Percentiles rank a stretch among this genome's conserved stretches.
These are phyloP conservation scores for Dittrichia graveolens DNA, from an alignment of 129 eudicot species.

Conservation along the genomic window DNA sequence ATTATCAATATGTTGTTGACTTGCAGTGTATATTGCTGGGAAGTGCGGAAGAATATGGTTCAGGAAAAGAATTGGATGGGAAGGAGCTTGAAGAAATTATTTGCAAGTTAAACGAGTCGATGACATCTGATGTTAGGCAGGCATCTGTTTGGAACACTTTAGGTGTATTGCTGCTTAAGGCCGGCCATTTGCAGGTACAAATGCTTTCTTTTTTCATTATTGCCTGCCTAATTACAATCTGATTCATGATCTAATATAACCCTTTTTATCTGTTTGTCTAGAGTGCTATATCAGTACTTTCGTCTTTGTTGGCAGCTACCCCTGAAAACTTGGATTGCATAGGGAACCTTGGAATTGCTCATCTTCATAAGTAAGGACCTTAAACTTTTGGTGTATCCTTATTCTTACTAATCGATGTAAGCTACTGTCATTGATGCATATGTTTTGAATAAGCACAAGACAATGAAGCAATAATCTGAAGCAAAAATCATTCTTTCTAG, in stretches of 20 bases:
- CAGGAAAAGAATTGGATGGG: conserved; percentile 68
- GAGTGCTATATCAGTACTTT: conserved; percentile 90
- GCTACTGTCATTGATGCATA: background rate
- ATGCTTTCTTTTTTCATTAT: background rate
- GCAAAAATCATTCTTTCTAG: too few species aligned
- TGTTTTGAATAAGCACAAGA: background rate
- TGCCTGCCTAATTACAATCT: background rate
- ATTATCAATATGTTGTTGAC: conserved; percentile 2
- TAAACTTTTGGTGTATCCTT: background rate
- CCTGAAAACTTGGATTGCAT: conserved; percentile 96
- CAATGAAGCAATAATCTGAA: background rate
- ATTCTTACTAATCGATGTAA: background rate
- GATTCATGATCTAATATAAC: conserved; percentile 26
- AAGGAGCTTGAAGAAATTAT: conserved; percentile 78
- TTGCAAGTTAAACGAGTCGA: conserved; percentile 65
- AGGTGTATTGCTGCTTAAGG: conserved; percentile 80
- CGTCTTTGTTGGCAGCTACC: conserved; percentile 64
- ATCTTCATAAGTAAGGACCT: conserved; percentile 79
- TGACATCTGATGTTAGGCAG: conserved; percentile 77
- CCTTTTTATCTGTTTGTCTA: conserved; percentile 34
- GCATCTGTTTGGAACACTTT: conserved; percentile 95
- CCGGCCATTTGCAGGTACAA: conserved; percentile 80
- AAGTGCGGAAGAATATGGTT: conserved; percentile 68
- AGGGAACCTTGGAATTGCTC: conserved; percentile 92
- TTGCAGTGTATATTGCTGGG: conserved; percentile 83